Base-by-base conservation (phyloP, 2,329 filamentous ascomycete species). In the Didymella keratinophila region DNA sequence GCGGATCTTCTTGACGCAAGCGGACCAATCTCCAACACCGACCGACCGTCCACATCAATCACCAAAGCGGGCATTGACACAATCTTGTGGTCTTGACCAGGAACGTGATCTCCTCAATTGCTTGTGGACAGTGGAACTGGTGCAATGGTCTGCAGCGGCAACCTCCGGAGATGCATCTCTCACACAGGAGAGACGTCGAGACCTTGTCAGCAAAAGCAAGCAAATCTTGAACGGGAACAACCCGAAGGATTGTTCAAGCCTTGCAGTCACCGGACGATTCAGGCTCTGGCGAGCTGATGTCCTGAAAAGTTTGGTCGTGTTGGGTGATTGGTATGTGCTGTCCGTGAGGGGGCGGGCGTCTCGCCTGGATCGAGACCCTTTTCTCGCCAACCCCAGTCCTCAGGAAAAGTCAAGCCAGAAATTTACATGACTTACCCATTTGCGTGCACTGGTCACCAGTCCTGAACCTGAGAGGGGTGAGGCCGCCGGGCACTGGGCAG, bases 381-480 rank as follows among this genome's bases (percentile, higher is more conserved):
- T 28, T 12, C 28, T 69, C 67, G 65, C 65, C 61, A 66, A 68
- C 62, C 65, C 67, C 46, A 55, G 67, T 66, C 60, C 43, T 48
- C 51, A 47, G 48, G 32, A 42, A 30, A 25, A 43, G 52, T 48
- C 48, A 49, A 49, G 44, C 48, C 52, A 58, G 25, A 43, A 16
- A 48, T 21, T 20, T 30, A 52, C 41, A 42, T 41, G 50, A 51
- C 41, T 54, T 54, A 20, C 34, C 41, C 27, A 41, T 51, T 50
- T 54, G 41, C 34, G 50, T 58, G 49, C 50, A 49, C 58, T 55
- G 47, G 32, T 52, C 54, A 49, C 32, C 39, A 51, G 41, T 32
- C 52, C 41, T 53, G 30, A 44, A 39, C 47, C 59, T 36, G 47
- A 49, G 28, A 43, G 56, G 55, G 50, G 52, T 56, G 48, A 50